Evolutionary conservation across 2,329 filamentous ascomycete genomes (phyloP).

Genomic region (Arthrobotrys sinensis): DNA sequence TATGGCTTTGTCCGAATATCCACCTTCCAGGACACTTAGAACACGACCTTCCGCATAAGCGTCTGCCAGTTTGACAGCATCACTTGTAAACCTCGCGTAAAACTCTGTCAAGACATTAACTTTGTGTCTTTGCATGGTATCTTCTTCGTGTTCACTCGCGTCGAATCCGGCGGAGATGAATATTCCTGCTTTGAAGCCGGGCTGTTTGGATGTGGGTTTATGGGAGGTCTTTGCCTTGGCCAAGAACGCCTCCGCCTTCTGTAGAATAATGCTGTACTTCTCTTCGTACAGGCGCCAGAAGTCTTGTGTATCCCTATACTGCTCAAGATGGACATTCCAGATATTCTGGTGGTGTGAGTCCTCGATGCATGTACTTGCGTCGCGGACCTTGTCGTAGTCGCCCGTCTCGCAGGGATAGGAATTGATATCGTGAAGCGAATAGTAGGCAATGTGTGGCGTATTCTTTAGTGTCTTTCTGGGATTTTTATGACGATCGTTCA

Average conservation of each 20-base stretch:
- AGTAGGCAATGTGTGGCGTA: slow-evolving; percentile 81
- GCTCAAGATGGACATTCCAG: slow-evolving; percentile 94
- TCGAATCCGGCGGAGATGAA: slow-evolving; percentile 98
- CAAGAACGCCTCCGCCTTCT: slow-evolving; percentile 84
- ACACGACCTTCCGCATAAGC: slow-evolving; percentile 88
- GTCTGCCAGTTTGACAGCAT: slow-evolving; percentile 84
- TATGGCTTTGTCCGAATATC: slow-evolving; percentile 93
- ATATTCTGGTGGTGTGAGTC: slow-evolving; percentile 93
- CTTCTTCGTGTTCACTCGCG: slow-evolving; percentile 92
- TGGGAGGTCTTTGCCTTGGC: slow-evolving; percentile 73
- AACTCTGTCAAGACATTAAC: slow-evolving; percentile 98
- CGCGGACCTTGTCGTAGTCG: slow-evolving; percentile 93
- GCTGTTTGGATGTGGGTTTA: slow-evolving; percentile 69
- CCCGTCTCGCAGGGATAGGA: slow-evolving; percentile 96
- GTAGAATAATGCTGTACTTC: slow-evolving; percentile 81
- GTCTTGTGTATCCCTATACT: slow-evolving; percentile 85
- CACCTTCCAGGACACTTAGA: slow-evolving; percentile 94
- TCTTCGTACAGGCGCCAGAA: slow-evolving; percentile 91
- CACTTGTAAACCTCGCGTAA: slow-evolving; percentile 89
- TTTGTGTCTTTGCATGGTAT: slow-evolving; percentile 94
- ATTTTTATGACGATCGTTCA: slow-evolving; percentile 76
- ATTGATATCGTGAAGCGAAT: slow-evolving; percentile 97
- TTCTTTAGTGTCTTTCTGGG: slow-evolving; percentile 61
- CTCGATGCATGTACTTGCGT: slow-evolving; percentile 93
- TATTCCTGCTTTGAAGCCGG: slow-evolving; percentile 79